Percentiles rank a stretch among this genome's conserved stretches.
These are phyloP conservation scores for Schizosaccharomyces versatilis DNA, from an alignment of 1,139 yeast species.

Conservation along the genomic window DNA sequence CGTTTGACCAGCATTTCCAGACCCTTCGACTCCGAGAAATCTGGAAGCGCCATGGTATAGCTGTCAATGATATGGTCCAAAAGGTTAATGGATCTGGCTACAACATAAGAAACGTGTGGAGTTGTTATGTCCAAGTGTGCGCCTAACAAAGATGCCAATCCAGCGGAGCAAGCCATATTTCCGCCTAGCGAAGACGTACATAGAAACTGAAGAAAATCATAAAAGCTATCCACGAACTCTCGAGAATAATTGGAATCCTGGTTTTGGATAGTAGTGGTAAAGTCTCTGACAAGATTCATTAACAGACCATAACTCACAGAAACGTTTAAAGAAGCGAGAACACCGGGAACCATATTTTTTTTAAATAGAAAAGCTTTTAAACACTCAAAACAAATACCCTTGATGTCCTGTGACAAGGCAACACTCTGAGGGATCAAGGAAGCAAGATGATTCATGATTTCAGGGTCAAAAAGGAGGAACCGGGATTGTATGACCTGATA, in stretches of 20 bases:
- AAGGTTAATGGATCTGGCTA: conserved; percentile 37
- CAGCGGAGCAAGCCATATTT: conserved; percentile 29
- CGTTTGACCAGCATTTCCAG: conserved; percentile 38
- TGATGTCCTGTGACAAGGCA: conserved; percentile 29
- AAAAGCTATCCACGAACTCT: conserved; percentile 10
- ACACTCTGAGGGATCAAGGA: conserved; percentile 45
- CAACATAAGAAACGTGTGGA: conserved; percentile 9
- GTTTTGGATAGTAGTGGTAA: conserved; percentile 28
- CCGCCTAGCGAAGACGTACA: conserved; percentile 9
- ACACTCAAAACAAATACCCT: conserved; percentile 41
- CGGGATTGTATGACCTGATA: conserved; percentile 21
- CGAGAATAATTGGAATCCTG: conserved; percentile 17
- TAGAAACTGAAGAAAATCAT: conserved; percentile 15
- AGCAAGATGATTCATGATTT: conserved; percentile 45
- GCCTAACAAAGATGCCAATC: conserved; percentile 43
- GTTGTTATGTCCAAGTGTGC: conserved; percentile 36
- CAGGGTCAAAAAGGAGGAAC: conserved; percentile 55
- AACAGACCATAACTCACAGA: conserved; percentile 70
- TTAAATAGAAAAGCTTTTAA: conserved; percentile 51
- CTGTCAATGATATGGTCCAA: conserved; percentile 33
- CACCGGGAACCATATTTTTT: conserved; percentile 53
- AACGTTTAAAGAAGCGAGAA: conserved; percentile 67
- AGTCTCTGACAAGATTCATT: conserved; percentile 46
- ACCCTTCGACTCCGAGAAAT: conserved; percentile 48
- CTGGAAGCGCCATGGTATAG: conserved; percentile 28